These are phyloP conservation scores for Exutisphaerella laricina DNA, from an alignment of 2,329 filamentous ascomycete species.

Conservation along the genomic window DNA sequence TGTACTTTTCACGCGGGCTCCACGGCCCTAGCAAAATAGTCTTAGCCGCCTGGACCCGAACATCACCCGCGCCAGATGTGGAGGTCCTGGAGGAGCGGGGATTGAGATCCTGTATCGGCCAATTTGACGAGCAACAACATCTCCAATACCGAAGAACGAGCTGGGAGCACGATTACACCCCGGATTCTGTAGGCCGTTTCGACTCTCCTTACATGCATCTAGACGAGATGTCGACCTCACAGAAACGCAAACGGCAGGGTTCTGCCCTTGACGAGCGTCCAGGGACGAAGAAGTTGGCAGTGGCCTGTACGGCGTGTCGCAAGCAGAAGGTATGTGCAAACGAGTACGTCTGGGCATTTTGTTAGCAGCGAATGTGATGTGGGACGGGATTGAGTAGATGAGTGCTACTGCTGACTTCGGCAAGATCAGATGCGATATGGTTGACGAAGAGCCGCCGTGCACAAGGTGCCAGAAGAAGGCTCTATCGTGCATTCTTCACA, in stretches of 20 bases:
- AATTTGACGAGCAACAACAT: neutral
- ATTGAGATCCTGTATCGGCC: neutral
- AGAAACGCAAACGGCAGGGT: slow-evolving; percentile 11
- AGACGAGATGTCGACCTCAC: neutral
- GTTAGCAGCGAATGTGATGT: too few relatives aligned
- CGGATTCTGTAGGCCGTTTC: too few relatives aligned
- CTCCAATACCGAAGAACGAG: too few relatives aligned
- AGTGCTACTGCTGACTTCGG: neutral
- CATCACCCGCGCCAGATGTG: too few relatives aligned
- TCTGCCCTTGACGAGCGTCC: slow-evolving; percentile 1
- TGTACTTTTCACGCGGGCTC: too few relatives aligned
- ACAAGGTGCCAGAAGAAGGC: slow-evolving; percentile 47
- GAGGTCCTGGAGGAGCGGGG: too few relatives aligned
- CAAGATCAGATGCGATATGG: slow-evolving; percentile 49
- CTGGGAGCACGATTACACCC: too few relatives aligned
- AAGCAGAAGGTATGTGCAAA: slow-evolving; percentile 47
- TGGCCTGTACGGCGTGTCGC: slow-evolving; percentile 49
- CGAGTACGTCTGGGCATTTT: neutral
- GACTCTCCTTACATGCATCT: too few relatives aligned
- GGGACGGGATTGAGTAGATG: too few relatives aligned
- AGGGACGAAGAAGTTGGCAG: slow-evolving; percentile 11
- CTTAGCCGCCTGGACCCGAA: too few relatives aligned
- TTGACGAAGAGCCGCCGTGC: slow-evolving; percentile 44
- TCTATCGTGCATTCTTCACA: slow-evolving; percentile 48
- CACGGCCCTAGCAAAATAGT: too few relatives aligned